Evolutionary conservation across 2,329 filamentous ascomycete genomes (phyloP), one percentile per base, ranked within the genome.

Genomic region (Achaetomium macrosporum): DNA sequence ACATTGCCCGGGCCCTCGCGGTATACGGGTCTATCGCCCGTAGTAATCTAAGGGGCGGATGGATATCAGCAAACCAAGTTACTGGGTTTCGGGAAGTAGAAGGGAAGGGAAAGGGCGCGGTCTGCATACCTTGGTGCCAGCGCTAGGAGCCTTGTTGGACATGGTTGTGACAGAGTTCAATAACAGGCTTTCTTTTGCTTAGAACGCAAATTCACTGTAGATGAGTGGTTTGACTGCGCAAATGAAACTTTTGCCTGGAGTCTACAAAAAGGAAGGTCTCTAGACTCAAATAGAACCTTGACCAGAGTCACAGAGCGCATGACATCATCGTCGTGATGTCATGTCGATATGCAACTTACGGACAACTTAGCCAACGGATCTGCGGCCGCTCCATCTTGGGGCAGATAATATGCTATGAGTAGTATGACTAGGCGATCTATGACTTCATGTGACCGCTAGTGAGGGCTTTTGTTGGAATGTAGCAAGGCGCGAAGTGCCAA

Each of bases 1-100:
- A 92, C 76, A 25, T 74, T 63, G 48, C 89, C 89, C 5, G 84
- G 73, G 13, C 76, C 72, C 67, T 93, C 88, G 15, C 72, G 66
- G 54, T 75, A 77, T 1, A 64, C 51, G 29, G 81, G 77, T 29
- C 59, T 77, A 39, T 67, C 57, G 51, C 75, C 73, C 42, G 69
- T 68, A 16, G 69, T 69, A 55, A 80, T 77, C 74, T 82, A 6
- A 36, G 25, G 25, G 25, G 25, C 25, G 25, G 7, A 25, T 7
- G 25, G 25, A 25, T 25, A 7, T 25, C 16, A n/a, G 7, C 15
- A 37, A 30, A n/a, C 6, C 13, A 19, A 50, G 37, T 44, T 19
- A 39, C 25, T 20, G 19, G 20, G 7, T 2, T 40, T 3, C n/a
- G 10, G 12, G 16, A 11, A n/a, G 20, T 5, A 29, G 10, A 20